Evolutionary conservation across 148 eudicot genomes (phyloP).

Genomic region (Arctostaphylos glauca): DNA sequence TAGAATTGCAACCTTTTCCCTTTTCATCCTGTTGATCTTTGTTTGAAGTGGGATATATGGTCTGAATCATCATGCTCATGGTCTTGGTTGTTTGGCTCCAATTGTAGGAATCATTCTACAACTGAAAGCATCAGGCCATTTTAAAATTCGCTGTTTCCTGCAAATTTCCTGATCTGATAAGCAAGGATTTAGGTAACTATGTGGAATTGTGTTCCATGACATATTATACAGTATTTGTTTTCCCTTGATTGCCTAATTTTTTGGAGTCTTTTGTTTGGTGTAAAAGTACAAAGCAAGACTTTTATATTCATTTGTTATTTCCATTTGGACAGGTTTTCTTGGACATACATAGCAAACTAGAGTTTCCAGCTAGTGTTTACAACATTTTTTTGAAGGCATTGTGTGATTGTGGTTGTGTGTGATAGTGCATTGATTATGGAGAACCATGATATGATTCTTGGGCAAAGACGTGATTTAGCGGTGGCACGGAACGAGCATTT

Average conservation of each 20-base stretch:
- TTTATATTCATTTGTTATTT: neutral
- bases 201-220: neutral
- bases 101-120: neutral
- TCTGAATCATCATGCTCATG: neutral
- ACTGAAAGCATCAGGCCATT: neutral
- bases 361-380: neutral
- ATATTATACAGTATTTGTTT: neutral
- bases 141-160: neutral
- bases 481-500: constrained; percentile 37
- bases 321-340: constrained; percentile 2
- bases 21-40: neutral
- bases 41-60: neutral
- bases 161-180: neutral
- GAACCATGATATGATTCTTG: constrained; percentile 34
- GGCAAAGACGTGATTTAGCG: constrained; percentile 27
- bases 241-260: neutral
- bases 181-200: neutral
- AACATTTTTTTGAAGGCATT: neutral
- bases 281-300: neutral
- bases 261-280: neutral
- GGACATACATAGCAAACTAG: neutral
- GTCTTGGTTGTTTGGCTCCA: neutral
- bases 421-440: constrained; percentile 29
- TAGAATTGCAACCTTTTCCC: neutral
- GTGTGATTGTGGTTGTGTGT: neutral